Conservation (phyloP, 352 stramenopile species). For the Phytopythium litorale region DNA sequence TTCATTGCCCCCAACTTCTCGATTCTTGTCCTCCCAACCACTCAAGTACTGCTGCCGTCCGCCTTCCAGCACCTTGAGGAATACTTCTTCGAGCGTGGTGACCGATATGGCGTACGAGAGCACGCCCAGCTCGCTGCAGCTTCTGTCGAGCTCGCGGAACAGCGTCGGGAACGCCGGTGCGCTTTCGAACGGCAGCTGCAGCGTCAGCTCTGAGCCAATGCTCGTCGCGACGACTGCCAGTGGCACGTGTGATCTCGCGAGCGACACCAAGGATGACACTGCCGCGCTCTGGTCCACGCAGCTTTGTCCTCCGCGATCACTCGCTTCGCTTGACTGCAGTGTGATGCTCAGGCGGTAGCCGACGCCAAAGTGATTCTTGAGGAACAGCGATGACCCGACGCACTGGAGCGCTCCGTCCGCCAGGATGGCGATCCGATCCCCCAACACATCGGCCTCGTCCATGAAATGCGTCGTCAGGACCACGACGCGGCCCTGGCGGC, state of each 20-base stretch:
- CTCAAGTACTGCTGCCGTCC: conserved; percentile 3
- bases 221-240: conserved; percentile 42
- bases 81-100: conserved; percentile 89
- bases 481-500: conserved; percentile 54
- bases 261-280: neutral
- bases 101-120: conserved; percentile 69
- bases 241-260: conserved; percentile 36
- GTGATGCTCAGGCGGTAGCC: conserved; percentile 77
- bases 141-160: conserved; percentile 67
- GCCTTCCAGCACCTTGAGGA: conserved; percentile 79
- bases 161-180: conserved; percentile 55
- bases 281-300: conserved; percentile 18
- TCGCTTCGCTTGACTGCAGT: neutral
- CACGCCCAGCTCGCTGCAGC: conserved; percentile 30
- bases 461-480: conserved; percentile 92
- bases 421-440: conserved; percentile 90
- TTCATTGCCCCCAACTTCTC: too few relatives aligned
- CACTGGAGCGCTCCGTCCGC: conserved; percentile 71
- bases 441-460: conserved; percentile 91
- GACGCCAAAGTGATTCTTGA: conserved; percentile 80
- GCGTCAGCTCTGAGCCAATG: conserved; percentile 73
- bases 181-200: conserved; percentile 67
- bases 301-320: neutral
- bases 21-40: neutral
- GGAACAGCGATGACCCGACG: conserved; percentile 69